A percentile compares a stretch with the other conserved stretches of the same genome.
Conservation (phyloP, 352 stramenopile genomes). For the Phytophthora ramorum region DNA sequence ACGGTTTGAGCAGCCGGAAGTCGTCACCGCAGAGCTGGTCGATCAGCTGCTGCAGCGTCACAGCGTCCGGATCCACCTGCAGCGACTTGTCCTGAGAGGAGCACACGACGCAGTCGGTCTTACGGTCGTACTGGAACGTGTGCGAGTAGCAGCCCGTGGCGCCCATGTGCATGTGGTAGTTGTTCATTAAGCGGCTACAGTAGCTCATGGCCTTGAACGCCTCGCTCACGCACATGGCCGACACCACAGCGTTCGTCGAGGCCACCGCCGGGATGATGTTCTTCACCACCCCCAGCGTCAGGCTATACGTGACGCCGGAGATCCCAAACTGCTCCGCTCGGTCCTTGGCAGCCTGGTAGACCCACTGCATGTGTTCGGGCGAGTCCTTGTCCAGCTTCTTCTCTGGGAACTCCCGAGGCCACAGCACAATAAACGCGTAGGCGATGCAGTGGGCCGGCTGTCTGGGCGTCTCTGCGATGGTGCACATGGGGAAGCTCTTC, state of each 20-base stretch:
- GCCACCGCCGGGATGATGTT: conserved; percentile 98
- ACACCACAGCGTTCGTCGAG: conserved; percentile 97
- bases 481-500: conserved; percentile 97
- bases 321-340: conserved; percentile 96
- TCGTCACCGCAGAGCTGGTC: conserved; percentile 66
- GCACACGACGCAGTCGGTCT: conserved; percentile 89
- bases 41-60: conserved; percentile 69
- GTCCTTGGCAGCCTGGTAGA: conserved; percentile 93
- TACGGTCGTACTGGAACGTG: conserved; percentile 97
- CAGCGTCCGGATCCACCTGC: conserved; percentile 51
- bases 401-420: conserved; percentile 94
- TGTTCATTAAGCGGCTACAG: conserved; percentile 97
- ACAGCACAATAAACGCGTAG: conserved; percentile 97
- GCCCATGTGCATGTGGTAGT: conserved; percentile 99
- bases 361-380: conserved; percentile 97
- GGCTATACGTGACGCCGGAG: conserved; percentile 95
- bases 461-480: conserved; percentile 96
- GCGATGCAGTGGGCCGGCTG: conserved; percentile 98
- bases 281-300: conserved; percentile 98
- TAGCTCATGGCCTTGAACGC: conserved; percentile 97
- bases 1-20: conserved; percentile 76
- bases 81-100: conserved; percentile 74
- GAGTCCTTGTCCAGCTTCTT: conserved; percentile 97
- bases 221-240: conserved; percentile 97
- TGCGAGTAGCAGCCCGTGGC: conserved; percentile 95